These are phyloP conservation scores for Conticribra weissflogii DNA, from an alignment of 108 stramenopile genomes.

Conservation along the genomic window DNA sequence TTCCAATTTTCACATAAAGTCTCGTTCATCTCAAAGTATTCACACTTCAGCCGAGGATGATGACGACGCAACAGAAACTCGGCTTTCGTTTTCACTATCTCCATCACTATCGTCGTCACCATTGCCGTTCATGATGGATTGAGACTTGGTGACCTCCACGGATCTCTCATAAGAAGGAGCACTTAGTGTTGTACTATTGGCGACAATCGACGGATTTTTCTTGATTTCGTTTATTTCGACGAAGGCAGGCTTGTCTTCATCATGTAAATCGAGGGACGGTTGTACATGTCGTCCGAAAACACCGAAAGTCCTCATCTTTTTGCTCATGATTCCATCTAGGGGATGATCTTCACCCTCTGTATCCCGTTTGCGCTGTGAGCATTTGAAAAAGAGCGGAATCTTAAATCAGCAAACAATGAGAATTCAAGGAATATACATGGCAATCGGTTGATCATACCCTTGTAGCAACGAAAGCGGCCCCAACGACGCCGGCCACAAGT, in stretches of 20 bases:
- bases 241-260: not conserved
- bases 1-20: too few species aligned
- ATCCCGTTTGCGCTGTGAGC: not conserved
- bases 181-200: too few species aligned
- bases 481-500: not conserved
- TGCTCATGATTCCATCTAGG: not conserved
- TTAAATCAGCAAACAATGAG: not conserved
- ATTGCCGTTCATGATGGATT: too few species aligned
- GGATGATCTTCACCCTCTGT: not conserved
- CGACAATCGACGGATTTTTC: too few species aligned
- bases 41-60: too few species aligned
- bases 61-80: too few species aligned
- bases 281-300: not conserved
- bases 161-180: too few species aligned
- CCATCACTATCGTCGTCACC: too few species aligned
- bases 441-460: not conserved
- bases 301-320: not conserved
- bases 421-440: not conserved
- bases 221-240: not conserved
- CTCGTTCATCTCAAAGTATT: too few species aligned
- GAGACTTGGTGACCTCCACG: too few species aligned
- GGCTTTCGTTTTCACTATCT: too few species aligned
- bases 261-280: not conserved
- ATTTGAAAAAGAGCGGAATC: not conserved
- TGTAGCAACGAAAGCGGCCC: not conserved